These are phyloP conservation scores for Nelumbo lutea DNA, from an alignment of 164 flowering plant genomes.

Conservation along the genomic window DNA sequence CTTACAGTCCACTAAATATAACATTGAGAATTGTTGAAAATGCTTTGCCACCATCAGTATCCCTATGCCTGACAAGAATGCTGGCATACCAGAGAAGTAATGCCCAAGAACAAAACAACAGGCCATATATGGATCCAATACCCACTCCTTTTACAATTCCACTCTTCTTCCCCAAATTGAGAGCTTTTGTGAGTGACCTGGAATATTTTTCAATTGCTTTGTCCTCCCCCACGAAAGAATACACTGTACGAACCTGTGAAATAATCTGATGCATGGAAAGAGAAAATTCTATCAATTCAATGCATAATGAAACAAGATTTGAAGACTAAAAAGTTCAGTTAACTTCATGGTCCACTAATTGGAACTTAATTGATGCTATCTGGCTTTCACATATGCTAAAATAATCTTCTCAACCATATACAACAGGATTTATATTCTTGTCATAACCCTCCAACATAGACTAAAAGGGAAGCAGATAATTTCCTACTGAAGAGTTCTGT, in stretches of 20 bases:
- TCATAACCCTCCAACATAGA: no score
- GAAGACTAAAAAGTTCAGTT: background rate
- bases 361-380: no score
- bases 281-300: background rate
- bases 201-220: slow-evolving; percentile 58
- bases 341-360: no score
- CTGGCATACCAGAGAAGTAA: slow-evolving; percentile 83
- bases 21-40: slow-evolving; percentile 68
- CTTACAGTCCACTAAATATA: slow-evolving; percentile 84
- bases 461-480: no score
- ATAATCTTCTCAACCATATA: no score
- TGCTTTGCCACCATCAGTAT: slow-evolving; percentile 67
- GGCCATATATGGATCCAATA: slow-evolving; percentile 56
- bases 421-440: no score
- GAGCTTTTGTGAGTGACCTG: slow-evolving; percentile 43
- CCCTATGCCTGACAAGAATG: slow-evolving; percentile 48
- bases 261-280: slow-evolving; percentile 39
- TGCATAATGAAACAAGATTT: background rate
- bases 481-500: no score
- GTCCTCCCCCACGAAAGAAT: slow-evolving; percentile 68
- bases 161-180: slow-evolving; percentile 55
- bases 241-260: slow-evolving; percentile 67
- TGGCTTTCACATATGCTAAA: no score
- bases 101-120: slow-evolving; percentile 72
- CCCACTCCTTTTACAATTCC: slow-evolving; percentile 76